phyloP scores from a whole-genome alignment of 345 rosid species.

The Aethionema arabicum region DNA sequence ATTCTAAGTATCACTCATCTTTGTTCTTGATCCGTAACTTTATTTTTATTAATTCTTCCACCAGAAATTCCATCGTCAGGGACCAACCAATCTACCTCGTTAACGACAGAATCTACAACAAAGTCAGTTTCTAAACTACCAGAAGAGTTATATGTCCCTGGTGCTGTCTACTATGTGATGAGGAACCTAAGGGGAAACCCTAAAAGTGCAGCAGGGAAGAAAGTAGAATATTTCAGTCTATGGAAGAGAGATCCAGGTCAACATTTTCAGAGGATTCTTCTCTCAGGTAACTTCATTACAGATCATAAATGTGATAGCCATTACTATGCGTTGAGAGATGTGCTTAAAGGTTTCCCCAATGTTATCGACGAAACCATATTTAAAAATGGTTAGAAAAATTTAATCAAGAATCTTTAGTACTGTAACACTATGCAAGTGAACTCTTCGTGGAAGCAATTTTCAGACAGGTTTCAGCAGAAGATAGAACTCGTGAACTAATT shows the following conservation, averaged over 20 bases:
- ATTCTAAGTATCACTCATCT: background rate
- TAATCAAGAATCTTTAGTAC: too few relatives aligned
- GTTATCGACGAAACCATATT: constrained; percentile 49
- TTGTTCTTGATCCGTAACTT: background rate
- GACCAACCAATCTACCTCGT: constrained; percentile 22
- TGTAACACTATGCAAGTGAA: too few relatives aligned
- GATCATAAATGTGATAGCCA: constrained; percentile 95
- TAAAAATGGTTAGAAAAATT: constrained; percentile 8
- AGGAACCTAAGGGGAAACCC: constrained; percentile 43
- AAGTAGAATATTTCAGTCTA: constrained; percentile 60
- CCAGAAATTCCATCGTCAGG: constrained; percentile 37
- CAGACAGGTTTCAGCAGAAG: too few relatives aligned
- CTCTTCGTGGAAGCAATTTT: too few relatives aligned
- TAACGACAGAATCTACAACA: constrained; percentile 23
- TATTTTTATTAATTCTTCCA: background rate
- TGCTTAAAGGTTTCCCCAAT: constrained; percentile 69
- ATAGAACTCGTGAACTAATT: too few relatives aligned
- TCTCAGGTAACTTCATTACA: constrained; percentile 73
- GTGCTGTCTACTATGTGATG: constrained; percentile 71
- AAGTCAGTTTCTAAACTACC: constrained; percentile 31
- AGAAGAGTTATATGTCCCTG: constrained; percentile 80
- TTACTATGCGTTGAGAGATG: constrained; percentile 79
- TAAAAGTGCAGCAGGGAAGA: constrained; percentile 28
- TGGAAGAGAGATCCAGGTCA: constrained; percentile 81
- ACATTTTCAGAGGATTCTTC: constrained; percentile 84